These are phyloP conservation scores for Tricholoma terreum DNA, from an alignment of 768 basidiomycete genomes.

Conservation along the genomic window DNA sequence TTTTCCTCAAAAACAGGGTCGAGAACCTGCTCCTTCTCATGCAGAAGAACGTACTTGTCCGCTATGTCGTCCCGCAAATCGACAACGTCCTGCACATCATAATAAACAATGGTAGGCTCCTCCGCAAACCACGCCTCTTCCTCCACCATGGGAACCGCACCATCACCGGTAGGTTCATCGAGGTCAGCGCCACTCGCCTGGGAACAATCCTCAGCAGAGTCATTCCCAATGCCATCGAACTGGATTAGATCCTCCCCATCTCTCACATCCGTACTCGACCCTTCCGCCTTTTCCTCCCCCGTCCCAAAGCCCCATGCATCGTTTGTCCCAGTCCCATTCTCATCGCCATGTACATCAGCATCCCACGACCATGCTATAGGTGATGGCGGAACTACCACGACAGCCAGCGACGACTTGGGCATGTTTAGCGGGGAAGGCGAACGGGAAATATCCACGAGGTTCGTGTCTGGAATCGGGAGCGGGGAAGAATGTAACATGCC, in stretches of 20 bases:
- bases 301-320: slow-evolving; percentile 9
- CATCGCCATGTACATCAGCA: background rate
- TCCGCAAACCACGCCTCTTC: slow-evolving; percentile 15
- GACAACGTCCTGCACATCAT: background rate
- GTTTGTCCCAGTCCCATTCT: background rate
- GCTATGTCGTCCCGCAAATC: background rate
- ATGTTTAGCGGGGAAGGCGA: background rate
- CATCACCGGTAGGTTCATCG: slow-evolving; percentile 7
- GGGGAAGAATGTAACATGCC: background rate
- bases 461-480: background rate
- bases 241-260: slow-evolving; percentile 6
- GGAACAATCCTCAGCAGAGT: background rate
- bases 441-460: background rate
- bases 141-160: background rate
- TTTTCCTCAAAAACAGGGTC: background rate
- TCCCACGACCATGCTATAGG: background rate
- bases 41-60: background rate
- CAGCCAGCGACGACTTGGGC: background rate
- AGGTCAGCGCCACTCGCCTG: background rate
- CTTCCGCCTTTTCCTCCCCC: background rate
- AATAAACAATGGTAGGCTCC: slow-evolving; percentile 15
- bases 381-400: background rate
- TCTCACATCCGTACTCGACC: background rate
- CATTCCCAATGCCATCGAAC: background rate
- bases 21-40: background rate